These are phyloP conservation scores for Magnolia kwangsiensis DNA, from an alignment of 164 flowering plant species.

Conservation along the genomic window DNA sequence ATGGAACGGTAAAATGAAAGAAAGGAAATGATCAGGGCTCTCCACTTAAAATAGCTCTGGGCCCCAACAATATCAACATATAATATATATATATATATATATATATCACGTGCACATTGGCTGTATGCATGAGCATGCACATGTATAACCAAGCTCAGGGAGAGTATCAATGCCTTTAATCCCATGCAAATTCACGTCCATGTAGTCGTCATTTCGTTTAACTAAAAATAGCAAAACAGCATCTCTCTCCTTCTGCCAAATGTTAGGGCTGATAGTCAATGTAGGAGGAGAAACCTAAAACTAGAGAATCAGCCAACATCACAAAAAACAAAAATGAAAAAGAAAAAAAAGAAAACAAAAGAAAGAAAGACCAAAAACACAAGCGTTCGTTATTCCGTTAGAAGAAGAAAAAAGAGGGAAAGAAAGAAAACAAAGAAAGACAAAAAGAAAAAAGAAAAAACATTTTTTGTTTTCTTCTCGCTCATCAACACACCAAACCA, in stretches of 20 bases:
- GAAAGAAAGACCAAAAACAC: background rate
- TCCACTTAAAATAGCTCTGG: too few species aligned
- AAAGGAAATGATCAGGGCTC: too few species aligned
- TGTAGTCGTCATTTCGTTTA: background rate
- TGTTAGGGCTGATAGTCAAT: constrained; percentile 6
- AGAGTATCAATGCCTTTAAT: background rate
- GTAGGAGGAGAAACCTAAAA: constrained; percentile 5
- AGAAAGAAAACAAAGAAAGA: background rate
- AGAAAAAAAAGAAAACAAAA: background rate
- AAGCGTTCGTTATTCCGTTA: too few species aligned
- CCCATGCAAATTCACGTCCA: background rate
- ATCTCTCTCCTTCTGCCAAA: constrained; percentile 8
- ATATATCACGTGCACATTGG: too few species aligned
- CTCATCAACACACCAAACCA: background rate
- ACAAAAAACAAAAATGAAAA: background rate
- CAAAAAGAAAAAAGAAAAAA: too few species aligned
- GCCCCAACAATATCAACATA: too few species aligned
- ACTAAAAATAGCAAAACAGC: background rate
- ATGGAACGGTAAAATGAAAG: too few species aligned
- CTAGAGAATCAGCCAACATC: background rate
- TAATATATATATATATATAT: too few species aligned
- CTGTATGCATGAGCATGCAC: background rate
- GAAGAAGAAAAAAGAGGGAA: background rate
- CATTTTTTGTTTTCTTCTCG: background rate
- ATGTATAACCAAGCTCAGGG: background rate